Evolutionary conservation across 1,284 basidiomycete species (phyloP).

Genomic region (Ustilago shanxiensis): DNA sequence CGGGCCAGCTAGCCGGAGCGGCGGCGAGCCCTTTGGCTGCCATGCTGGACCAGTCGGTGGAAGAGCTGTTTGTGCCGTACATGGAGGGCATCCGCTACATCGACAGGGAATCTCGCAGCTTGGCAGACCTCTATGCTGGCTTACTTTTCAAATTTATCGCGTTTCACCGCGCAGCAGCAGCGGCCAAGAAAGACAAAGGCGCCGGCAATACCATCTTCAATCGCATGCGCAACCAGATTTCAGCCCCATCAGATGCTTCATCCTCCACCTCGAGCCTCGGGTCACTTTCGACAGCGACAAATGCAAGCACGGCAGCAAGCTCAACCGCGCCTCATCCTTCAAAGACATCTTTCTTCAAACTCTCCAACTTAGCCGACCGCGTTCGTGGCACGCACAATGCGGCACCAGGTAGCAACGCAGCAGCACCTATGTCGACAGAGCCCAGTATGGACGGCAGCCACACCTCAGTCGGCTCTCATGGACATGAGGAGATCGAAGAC

Average conservation of each 20-base stretch:
- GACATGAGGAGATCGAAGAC: slow-evolving; percentile 48
- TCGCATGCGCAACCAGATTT: slow-evolving; percentile 90
- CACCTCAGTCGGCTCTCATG: slow-evolving; percentile 6
- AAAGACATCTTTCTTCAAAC: slow-evolving; percentile 61
- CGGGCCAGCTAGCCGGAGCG: slow-evolving; percentile 50
- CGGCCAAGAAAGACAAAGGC: slow-evolving; percentile 30
- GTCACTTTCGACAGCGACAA: slow-evolving; percentile 12
- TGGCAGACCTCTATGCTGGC: slow-evolving; percentile 84
- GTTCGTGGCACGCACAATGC: slow-evolving; percentile 52
- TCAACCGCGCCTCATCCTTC: slow-evolving; percentile 22
- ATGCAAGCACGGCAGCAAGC: slow-evolving; percentile 35
- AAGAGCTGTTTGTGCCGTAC: slow-evolving; percentile 95
- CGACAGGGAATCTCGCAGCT: slow-evolving; percentile 88
- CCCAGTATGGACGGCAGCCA: slow-evolving; percentile 24
- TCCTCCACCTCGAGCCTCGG: slow-evolving; percentile 38
- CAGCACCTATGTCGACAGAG: slow-evolving; percentile 20
- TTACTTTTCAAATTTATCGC: slow-evolving; percentile 83
- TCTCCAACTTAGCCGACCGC: slow-evolving; percentile 63
- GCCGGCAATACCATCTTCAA: slow-evolving; percentile 81
- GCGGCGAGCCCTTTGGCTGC: slow-evolving; percentile 69
- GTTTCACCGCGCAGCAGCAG: slow-evolving; percentile 77
- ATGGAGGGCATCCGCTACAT: slow-evolving; percentile 88
- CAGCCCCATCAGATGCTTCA: slow-evolving; percentile 76
- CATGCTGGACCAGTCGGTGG: slow-evolving; percentile 94
- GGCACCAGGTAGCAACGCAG: neutral